Evolutionary conservation across 2,329 filamentous ascomycete genomes (phyloP), one percentile per base, ranked within the genome.

Genomic region (Xylaria sp.): DNA sequence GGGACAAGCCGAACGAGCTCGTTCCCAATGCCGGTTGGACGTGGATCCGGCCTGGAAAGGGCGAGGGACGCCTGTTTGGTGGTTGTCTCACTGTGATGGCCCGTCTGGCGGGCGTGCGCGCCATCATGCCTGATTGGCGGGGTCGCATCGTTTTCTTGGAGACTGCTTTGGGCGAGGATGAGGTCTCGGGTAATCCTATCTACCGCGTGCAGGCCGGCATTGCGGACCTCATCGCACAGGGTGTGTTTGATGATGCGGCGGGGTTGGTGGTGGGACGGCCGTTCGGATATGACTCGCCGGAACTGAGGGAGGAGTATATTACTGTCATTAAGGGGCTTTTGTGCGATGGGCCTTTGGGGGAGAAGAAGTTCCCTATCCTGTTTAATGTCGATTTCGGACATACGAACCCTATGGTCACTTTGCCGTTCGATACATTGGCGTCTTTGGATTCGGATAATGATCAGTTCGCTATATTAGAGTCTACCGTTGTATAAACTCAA

Each of bases 381-480:
- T 80, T 80, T 9, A 78, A 78, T 28, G 79, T 83, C 0, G 82
- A 84, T 50, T 73, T 84, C 52, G 82, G 82, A 0, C 81, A 84
- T 68, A 82, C 81, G 0, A 75, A 73, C 9, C 81, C 82, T 0
- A 77, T 83, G 71, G 74, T 83, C 5, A 84, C 82, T 0, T 65
- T 84, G 30, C 81, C 81, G 0, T 78, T 74, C 48, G 81, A 81
- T 71, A 76, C 77, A 0, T 46, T 82, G 67, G 81, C 75, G 18
- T 68, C 73, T 34, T 59, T 83, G 45, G 81, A 83, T 68, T 80
- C 80, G 0, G 80, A 78, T 20, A 75, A 62, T 12, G 79, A 82
- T 23, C 71, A 70, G 20, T 83, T 83, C 71, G 64, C 74, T 25
- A 71, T 83, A 34, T 41, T 75, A 3, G 74, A 76, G 61, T 23